Evolutionary conservation across 1,284 basidiomycete species (phyloP).

Genomic region (Cutaneotrichosporon cavernicola): DNA sequence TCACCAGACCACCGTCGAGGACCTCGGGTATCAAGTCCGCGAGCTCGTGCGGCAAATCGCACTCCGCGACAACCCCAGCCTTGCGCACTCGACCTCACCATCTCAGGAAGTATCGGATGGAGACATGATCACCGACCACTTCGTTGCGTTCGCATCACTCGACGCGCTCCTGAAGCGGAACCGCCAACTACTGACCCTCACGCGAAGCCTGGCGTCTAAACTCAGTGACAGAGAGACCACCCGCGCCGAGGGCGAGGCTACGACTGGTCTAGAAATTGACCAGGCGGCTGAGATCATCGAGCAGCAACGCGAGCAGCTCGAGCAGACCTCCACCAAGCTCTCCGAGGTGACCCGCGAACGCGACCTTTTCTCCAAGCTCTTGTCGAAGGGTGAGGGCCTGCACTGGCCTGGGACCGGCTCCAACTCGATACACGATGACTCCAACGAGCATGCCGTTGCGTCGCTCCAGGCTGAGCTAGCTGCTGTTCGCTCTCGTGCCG

Average conservation of each 20-base stretch:
- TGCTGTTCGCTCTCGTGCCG: constrained; percentile 65
- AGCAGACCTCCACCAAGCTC: constrained; percentile 77
- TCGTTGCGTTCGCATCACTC: constrained; percentile 84
- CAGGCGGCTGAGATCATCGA: not conserved
- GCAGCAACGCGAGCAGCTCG: constrained; percentile 57
- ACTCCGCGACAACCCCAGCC: constrained; percentile 73
- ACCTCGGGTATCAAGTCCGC: constrained; percentile 84
- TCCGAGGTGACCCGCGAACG: constrained; percentile 80
- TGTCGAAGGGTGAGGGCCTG: constrained; percentile 54
- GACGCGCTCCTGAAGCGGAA: constrained; percentile 79
- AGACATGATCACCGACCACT: constrained; percentile 83
- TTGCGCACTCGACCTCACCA: constrained; percentile 59
- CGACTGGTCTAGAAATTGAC: constrained; percentile 8
- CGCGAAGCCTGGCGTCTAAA: constrained; percentile 72
- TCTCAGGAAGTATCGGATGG: constrained; percentile 47
- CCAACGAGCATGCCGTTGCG: constrained; percentile 30
- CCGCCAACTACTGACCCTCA: constrained; percentile 77
- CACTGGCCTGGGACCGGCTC: constrained; percentile 29
- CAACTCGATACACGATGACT: constrained; percentile 20
- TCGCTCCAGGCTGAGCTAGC: constrained; percentile 56
- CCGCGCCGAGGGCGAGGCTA: constrained; percentile 7
- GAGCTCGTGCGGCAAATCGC: constrained; percentile 73
- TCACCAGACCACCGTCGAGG: constrained; percentile 74
- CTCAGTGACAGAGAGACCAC: constrained; percentile 63
- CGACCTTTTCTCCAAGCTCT: constrained; percentile 77